Evolutionary conservation across 768 basidiomycete species (phyloP).

Genomic region (Lactarius vividus): DNA sequence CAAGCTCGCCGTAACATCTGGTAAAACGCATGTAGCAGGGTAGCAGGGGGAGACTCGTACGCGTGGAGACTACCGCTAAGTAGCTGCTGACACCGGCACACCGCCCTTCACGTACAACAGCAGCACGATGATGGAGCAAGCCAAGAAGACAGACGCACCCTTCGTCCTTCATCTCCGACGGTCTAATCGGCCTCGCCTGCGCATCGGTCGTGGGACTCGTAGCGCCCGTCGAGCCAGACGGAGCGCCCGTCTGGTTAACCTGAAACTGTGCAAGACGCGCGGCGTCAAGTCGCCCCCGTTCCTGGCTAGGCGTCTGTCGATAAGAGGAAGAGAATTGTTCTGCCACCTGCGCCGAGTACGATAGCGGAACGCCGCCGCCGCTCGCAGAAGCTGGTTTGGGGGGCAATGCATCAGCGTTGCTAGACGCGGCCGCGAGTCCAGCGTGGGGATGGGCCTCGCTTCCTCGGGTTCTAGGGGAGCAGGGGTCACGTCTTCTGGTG

Average conservation of each 20-base stretch:
- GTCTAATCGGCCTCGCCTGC: slow-evolving; percentile 57
- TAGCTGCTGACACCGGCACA: slow-evolving; percentile 14
- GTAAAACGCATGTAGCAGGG: slow-evolving; percentile 26
- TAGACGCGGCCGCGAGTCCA: slow-evolving; percentile 9
- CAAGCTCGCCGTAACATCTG: slow-evolving; percentile 26
- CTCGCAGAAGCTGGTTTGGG: slow-evolving; percentile 11
- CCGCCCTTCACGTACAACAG: slow-evolving; percentile 1
- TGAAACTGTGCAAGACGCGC: slow-evolving; percentile 16
- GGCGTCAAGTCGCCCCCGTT: slow-evolving; percentile 44
- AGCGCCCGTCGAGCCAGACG: slow-evolving; percentile 1
- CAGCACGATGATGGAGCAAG: neutral
- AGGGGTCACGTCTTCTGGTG: slow-evolving; percentile 15
- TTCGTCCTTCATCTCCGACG: slow-evolving; percentile 96
- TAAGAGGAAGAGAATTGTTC: slow-evolving; percentile 62
- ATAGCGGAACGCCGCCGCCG: slow-evolving; percentile 37
- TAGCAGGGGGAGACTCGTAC: slow-evolving; percentile 11
- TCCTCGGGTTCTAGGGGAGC: neutral
- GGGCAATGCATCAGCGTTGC: slow-evolving; percentile 15
- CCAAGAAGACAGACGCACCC: slow-evolving; percentile 65
- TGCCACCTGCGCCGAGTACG: slow-evolving; percentile 62
- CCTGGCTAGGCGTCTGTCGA: slow-evolving; percentile 64
- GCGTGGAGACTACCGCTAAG: slow-evolving; percentile 25
- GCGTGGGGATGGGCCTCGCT: slow-evolving; percentile 10
- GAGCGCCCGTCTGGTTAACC: slow-evolving; percentile 8
- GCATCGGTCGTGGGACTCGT: too few relatives aligned